Conservation (phyloP, 345 rosid species). For the Sisymbrium irio region DNA sequence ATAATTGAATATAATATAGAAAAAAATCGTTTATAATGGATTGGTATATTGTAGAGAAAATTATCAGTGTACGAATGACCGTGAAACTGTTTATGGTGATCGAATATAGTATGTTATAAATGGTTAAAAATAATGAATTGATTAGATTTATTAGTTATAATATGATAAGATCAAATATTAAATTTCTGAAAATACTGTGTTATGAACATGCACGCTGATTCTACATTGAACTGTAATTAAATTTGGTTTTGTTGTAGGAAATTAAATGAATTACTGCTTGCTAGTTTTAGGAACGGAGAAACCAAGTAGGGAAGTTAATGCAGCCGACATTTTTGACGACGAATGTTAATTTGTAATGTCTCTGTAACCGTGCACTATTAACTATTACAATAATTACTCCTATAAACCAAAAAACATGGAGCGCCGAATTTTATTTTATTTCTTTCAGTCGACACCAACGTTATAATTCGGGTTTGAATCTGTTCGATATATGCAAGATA, state of each 20-base stretch:
- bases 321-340: constrained; percentile 32
- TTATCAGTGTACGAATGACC: background rate
- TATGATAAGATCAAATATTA: background rate
- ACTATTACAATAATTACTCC: background rate
- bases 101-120: background rate
- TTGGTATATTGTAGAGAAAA: background rate
- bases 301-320: constrained; percentile 19
- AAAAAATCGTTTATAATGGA: background rate
- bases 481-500: background rate
- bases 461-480: background rate
- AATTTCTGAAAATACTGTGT: background rate
- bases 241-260: background rate
- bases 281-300: constrained; percentile 10
- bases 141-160: background rate
- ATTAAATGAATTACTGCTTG: constrained; percentile 9
- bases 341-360: constrained; percentile 8
- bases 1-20: too few relatives aligned
- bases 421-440: background rate
- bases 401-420: constrained; percentile 4
- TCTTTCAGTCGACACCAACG: background rate
- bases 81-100: background rate
- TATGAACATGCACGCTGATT: background rate
- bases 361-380: constrained; percentile 22
- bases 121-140: background rate
- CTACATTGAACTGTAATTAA: background rate